Evolutionary conservation across 2,329 filamentous ascomycete species (phyloP).

Genomic region (Blumeriella jaapii): DNA sequence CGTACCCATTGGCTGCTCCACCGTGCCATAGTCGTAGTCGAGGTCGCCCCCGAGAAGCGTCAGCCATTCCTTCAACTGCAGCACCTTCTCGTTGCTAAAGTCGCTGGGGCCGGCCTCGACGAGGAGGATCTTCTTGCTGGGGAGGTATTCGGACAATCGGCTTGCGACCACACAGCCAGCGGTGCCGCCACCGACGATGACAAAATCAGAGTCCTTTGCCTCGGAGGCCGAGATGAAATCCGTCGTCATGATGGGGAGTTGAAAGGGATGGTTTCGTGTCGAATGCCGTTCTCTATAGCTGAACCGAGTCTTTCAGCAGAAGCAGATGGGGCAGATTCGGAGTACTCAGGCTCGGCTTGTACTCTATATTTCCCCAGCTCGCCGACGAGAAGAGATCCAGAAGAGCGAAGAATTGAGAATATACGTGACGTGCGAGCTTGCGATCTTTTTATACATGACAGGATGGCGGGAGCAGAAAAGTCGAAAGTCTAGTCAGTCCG

Average conservation of each 20-base stretch:
- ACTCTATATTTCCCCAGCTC: too few species aligned
- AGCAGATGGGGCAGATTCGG: too few species aligned
- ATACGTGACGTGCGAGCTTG: too few species aligned
- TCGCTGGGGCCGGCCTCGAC: constrained; percentile 87
- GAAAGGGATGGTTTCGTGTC: too few species aligned
- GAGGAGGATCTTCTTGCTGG: constrained; percentile 67
- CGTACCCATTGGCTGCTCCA: constrained; percentile 83
- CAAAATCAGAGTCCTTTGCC: constrained; percentile 33
- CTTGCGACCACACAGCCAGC: constrained; percentile 37
- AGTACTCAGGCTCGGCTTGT: too few species aligned
- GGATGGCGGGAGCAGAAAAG: too few species aligned
- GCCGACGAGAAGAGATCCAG: too few species aligned
- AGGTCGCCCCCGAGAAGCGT: constrained; percentile 74
- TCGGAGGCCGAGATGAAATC: constrained; percentile 22
- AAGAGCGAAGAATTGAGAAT: too few species aligned
- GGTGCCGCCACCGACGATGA: constrained; percentile 40
- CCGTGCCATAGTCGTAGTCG: constrained; percentile 81
- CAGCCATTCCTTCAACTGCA: constrained; percentile 81
- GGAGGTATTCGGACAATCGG: constrained; percentile 59
- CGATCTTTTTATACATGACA: too few species aligned
- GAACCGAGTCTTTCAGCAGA: too few species aligned
- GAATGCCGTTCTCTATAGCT: too few species aligned
- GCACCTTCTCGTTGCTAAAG: constrained; percentile 75
- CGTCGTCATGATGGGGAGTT: constrained; percentile 22
- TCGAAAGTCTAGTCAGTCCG: too few species aligned